phyloP scores from a whole-genome alignment of 768 basidiomycete genomes.

The Auriscalpium microsporum region DNA sequence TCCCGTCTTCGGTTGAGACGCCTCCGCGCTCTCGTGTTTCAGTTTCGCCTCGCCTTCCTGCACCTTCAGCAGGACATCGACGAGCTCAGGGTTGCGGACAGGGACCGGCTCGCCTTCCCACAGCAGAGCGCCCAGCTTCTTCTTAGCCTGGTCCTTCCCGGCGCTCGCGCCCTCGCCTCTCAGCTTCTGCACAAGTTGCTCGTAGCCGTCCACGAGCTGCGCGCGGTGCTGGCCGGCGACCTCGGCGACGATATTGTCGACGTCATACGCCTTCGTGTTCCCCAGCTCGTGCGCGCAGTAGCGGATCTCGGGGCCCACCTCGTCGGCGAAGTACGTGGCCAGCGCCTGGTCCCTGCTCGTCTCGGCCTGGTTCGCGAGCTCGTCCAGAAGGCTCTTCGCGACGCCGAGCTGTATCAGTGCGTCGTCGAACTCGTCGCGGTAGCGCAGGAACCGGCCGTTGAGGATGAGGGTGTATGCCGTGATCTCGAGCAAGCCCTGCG shows the following conservation, averaged over 20 bases:
- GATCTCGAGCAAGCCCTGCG: constrained; percentile 56
- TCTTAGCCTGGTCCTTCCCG: constrained; percentile 33
- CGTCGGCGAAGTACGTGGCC: constrained; percentile 74
- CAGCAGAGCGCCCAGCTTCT: constrained; percentile 47
- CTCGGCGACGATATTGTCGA: constrained; percentile 65
- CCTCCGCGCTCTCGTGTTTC: constrained; percentile 25
- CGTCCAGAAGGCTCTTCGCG: constrained; percentile 64
- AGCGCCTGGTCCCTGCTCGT: constrained; percentile 84
- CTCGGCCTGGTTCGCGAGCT: constrained; percentile 50
- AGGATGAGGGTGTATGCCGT: constrained; percentile 73
- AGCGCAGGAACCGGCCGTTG: constrained; percentile 76
- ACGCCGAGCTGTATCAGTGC: constrained; percentile 69
- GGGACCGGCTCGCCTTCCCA: constrained; percentile 86
- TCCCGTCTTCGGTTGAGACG: constrained; percentile 19
- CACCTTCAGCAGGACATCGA: constrained; percentile 76
- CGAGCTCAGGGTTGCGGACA: constrained; percentile 84
- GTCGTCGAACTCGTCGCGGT: constrained; percentile 68
- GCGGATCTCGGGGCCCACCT: constrained; percentile 84
- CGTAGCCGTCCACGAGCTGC: constrained; percentile 57
- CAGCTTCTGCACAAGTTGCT: constrained; percentile 43
- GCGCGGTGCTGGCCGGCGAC: constrained; percentile 48
- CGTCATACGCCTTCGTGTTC: constrained; percentile 67
- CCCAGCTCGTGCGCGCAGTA: constrained; percentile 89
- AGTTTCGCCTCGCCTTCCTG: constrained; percentile 68
- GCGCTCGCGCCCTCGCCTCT: constrained; percentile 33